Base-by-base conservation (phyloP, 1,284 basidiomycete genomes). In the Wolfiporia cocos region DNA sequence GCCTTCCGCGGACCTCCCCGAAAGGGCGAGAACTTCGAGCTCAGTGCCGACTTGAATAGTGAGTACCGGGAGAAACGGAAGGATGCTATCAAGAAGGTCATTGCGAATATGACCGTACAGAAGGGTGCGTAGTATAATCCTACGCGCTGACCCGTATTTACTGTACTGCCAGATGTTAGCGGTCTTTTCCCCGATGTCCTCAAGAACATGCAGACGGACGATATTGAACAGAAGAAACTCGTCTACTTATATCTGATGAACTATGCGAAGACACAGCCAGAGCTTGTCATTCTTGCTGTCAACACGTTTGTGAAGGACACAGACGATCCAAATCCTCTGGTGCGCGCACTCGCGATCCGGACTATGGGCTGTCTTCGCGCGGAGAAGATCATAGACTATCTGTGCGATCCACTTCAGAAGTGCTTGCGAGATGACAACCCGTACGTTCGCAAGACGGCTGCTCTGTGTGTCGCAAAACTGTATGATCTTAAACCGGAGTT, bases 161-260 rank as follows among this genome's bases (percentile, higher is more conserved):
- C 12, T 24, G 37, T 45, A n/a, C 39, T 19, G 17, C 30, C 29
- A 82, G 92, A 97, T 68, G 91, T 95, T 64, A 88, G 87, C 61
- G 95, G 92, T 24, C 81, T 99, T 49, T 98, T 99, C 61, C 92
- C 93, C 5, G 92, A 97, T 66, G 95, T 99, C 19, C 83, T 99
- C 61, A 98, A 98, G 77, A 98, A 98, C 67, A 97, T 97, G 92
- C 87, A 92, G 62, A 92, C 91, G 18, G 91, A 93, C 31, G 89
- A 94, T 61, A 76, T 95, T 40, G 92, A 94, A 61, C 91, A 94
- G 65, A 95, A 94, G 75, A 94, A 95, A 65, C 86, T 99, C 34
- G 95, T 98, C 19, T 99, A 99, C 59, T 81, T 98, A 34, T 99
- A 97, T 64, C 82, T 98, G 46, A 97, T 97, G 86, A 96, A 97